Evolutionary conservation across 1,139 yeast species (phyloP).

Genomic region (Pichia sp.): DNA sequence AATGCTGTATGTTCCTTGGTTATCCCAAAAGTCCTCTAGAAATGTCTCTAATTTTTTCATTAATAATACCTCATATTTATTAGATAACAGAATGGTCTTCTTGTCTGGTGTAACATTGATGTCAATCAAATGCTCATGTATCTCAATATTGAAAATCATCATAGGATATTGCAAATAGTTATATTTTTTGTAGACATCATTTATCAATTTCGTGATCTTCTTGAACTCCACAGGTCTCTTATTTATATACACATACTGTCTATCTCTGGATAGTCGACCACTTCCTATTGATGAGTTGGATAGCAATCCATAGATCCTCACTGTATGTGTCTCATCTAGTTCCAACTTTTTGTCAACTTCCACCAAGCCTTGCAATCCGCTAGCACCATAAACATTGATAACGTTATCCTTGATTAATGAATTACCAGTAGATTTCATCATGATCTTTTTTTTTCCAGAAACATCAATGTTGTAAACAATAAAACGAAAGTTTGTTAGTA

Average conservation of each 20-base stretch:
- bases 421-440: constrained; percentile 52
- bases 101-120: constrained; percentile 92
- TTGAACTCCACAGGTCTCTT: constrained; percentile 67
- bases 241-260: constrained; percentile 74
- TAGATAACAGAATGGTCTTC: constrained; percentile 62
- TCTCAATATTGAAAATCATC: constrained; percentile 55
- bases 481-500: constrained; percentile 54
- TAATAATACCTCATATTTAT: constrained; percentile 47
- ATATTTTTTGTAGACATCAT: constrained; percentile 67
- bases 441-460: constrained; percentile 46
- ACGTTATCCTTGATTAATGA: constrained; percentile 49
- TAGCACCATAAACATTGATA: constrained; percentile 65
- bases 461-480: constrained; percentile 51
- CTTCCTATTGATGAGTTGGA: constrained; percentile 77
- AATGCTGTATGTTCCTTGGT: constrained; percentile 41
- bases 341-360: constrained; percentile 36
- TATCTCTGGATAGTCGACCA: constrained; percentile 64
- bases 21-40: constrained; percentile 42
- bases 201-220: constrained; percentile 54
- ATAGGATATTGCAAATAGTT: constrained; percentile 75
- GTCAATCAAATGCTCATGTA: constrained; percentile 58
- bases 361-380: constrained; percentile 54
- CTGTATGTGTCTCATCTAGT: constrained; percentile 24
- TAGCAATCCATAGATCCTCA: constrained; percentile 54
- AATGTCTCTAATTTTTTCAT: constrained; percentile 47